phyloP scores from a whole-genome alignment of 257 asterid species.

The Lantana camara region DNA sequence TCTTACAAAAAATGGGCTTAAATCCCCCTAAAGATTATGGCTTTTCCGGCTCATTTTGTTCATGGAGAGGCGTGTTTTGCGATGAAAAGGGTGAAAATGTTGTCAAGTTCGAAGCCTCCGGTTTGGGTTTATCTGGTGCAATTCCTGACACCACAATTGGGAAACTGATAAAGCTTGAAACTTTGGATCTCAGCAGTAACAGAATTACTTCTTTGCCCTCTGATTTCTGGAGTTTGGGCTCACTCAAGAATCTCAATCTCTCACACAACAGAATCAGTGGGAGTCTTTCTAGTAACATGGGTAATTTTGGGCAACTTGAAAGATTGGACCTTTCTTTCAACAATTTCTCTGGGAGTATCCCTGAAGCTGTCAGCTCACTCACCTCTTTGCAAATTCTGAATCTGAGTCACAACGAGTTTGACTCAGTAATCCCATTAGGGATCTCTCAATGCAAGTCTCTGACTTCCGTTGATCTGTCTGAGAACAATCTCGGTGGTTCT shows the following conservation, averaged over 20 bases:
- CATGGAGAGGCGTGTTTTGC: slow-evolving; percentile 77
- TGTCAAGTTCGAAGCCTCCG: slow-evolving; percentile 52
- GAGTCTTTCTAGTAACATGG: slow-evolving; percentile 69
- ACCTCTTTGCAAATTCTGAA: slow-evolving; percentile 53
- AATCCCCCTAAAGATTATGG: slow-evolving; percentile 36
- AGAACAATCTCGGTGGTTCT: slow-evolving; percentile 56
- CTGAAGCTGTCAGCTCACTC: slow-evolving; percentile 78
- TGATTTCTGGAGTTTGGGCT: slow-evolving; percentile 95
- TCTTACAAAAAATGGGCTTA: slow-evolving; percentile 68
- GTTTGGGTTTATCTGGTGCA: slow-evolving; percentile 73
- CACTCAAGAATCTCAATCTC: slow-evolving; percentile 62
- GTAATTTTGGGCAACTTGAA: slow-evolving; percentile 75
- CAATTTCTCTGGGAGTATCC: slow-evolving; percentile 69
- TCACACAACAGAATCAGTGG: slow-evolving; percentile 65
- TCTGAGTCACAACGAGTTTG: slow-evolving; percentile 62
- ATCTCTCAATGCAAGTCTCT: slow-evolving; percentile 59
- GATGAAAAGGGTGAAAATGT: slow-evolving; percentile 56
- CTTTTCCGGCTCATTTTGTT: slow-evolving; percentile 66
- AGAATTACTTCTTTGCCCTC: slow-evolving; percentile 69
- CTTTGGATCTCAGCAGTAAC: slow-evolving; percentile 87
- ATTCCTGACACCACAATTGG: slow-evolving; percentile 88
- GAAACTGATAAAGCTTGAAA: slow-evolving; percentile 61
- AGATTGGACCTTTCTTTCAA: slow-evolving; percentile 78
- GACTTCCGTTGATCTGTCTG: slow-evolving; percentile 67
- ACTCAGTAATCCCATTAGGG: slow-evolving; percentile 59